Conservation (phyloP, 2,329 filamentous ascomycete genomes). For the Fusarium nematophilum region DNA sequence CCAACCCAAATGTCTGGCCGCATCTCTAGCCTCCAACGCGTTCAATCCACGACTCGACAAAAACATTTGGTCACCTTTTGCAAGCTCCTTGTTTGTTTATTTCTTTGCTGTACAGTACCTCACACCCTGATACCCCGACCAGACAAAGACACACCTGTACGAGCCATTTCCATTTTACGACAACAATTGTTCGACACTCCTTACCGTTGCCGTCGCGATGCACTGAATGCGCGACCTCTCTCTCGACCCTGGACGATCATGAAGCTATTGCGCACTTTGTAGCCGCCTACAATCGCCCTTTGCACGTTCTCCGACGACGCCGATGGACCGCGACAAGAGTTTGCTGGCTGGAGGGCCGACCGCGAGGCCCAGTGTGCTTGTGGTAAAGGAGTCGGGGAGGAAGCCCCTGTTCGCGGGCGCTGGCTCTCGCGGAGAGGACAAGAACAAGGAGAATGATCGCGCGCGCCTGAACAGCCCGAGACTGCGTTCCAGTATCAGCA, state of each 20-base stretch:
- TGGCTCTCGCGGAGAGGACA: conserved; percentile 38
- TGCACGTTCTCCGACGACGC: conserved; percentile 4
- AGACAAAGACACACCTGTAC: conserved; percentile 10
- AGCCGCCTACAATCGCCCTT: conserved; percentile 15
- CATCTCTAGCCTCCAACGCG: conserved; percentile 28
- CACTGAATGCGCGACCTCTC: conserved; percentile 33
- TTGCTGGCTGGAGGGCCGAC: conserved; percentile 33
- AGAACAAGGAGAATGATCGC: conserved; percentile 36
- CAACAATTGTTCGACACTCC: not conserved
- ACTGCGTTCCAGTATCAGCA: conserved; percentile 22
- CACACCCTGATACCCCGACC: conserved; percentile 10
- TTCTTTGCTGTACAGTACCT: conserved; percentile 15
- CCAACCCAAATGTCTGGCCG: conserved; percentile 18
- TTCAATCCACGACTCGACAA: conserved; percentile 31
- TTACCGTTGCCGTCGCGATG: conserved; percentile 28
- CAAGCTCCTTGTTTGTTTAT: conserved; percentile 26
- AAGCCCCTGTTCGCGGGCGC: conserved; percentile 53
- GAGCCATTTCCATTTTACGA: conserved; percentile 3
- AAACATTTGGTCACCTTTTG: conserved; percentile 35
- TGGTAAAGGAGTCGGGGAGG: conserved; percentile 55
- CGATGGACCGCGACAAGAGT: conserved; percentile 44
- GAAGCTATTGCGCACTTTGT: conserved; percentile 32
- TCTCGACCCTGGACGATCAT: conserved; percentile 25
- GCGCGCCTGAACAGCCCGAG: conserved; percentile 24
- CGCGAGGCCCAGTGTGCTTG: conserved; percentile 43